Evolutionary conservation across 331 rosid genomes (phyloP).

Genomic region (Pyrus hybrid): DNA sequence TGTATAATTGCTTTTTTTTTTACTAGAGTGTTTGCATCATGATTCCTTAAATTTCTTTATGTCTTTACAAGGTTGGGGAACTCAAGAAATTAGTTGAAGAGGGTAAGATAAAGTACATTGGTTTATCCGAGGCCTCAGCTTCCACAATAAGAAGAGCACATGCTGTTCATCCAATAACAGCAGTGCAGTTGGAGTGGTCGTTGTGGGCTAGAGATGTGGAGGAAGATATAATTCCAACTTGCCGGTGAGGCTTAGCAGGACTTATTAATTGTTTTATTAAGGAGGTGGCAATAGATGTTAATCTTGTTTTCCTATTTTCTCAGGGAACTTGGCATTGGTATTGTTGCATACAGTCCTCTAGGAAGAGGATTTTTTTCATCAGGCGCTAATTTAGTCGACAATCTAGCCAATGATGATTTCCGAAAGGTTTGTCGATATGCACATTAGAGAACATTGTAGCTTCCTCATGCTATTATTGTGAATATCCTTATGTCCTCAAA

Average conservation of each 20-base stretch:
- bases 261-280: constrained; percentile 8
- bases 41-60: neutral
- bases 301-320: neutral
- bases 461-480: neutral
- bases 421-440: constrained; percentile 37
- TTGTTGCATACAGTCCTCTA: constrained; percentile 70
- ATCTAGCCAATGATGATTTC: constrained; percentile 11
- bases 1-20: neutral
- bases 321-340: constrained; percentile 77
- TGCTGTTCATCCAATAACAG: constrained; percentile 19
- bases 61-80: constrained; percentile 49
- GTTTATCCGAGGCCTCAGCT: constrained; percentile 61
- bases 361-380: constrained; percentile 61
- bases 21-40: neutral
- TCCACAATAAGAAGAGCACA: constrained; percentile 26
- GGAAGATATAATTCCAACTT: constrained; percentile 18
- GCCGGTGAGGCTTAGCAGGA: neutral
- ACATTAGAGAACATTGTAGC: neutral
- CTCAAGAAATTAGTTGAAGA: constrained; percentile 62
- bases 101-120: constrained; percentile 62
- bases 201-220: constrained; percentile 27
- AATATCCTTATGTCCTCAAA: neutral
- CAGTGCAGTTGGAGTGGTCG: constrained; percentile 21
- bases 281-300: neutral
- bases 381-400: constrained; percentile 37